Base-by-base conservation (phyloP, 1,139 yeast genomes). In the Yamadazyma diospyri region DNA sequence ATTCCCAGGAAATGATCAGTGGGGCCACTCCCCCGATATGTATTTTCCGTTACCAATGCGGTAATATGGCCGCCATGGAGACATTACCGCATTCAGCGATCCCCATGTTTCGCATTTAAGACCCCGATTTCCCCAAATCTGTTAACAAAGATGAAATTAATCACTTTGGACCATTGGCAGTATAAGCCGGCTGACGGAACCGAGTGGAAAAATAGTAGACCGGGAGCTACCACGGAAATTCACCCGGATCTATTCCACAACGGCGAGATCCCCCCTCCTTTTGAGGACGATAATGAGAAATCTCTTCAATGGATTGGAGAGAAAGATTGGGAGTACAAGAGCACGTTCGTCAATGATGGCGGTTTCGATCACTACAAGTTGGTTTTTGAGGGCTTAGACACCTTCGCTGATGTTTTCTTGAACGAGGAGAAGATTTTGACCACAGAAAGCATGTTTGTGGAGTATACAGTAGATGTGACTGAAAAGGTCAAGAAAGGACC, bases 241-340 rank as follows among this genome's bases (percentile, higher is more conserved):
- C 64, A 59, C 41, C 51, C 57, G 5, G 76, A 70, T 43, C 46
- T 69, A 27, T 34, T 63, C 15, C 49, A 45, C 18, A 54, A 61
- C 34, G 47, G 50, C 2, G 48, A 54, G 21, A 69, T 70, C 16
- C 61, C 65, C 2, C 70, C 69, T 38, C 76, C 75, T 2, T 69
- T 66, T 37, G 21, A 52, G 1, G 66, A 67, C 38, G 45, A 46
- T 34, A 66, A 69, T 41, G 76, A 67, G 41, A 46, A 47, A 14
- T 36, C 44, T 5, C 62, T 68, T 7, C 74, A 69, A 47, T 70
- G 76, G 76, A 62, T 71, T 8, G 69, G 68, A 15, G 64, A 62
- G 33, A 43, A 38, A 6, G 61, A 59, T 34, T 67, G 73, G 73
- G 64, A 61, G 30, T 67, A 67, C 45, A 40, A 42, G 27, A 33